Evolutionary conservation across 2,329 filamentous ascomycete genomes (phyloP), one percentile per base, ranked within the genome.

Genomic region (Colletotrichum sp.): DNA sequence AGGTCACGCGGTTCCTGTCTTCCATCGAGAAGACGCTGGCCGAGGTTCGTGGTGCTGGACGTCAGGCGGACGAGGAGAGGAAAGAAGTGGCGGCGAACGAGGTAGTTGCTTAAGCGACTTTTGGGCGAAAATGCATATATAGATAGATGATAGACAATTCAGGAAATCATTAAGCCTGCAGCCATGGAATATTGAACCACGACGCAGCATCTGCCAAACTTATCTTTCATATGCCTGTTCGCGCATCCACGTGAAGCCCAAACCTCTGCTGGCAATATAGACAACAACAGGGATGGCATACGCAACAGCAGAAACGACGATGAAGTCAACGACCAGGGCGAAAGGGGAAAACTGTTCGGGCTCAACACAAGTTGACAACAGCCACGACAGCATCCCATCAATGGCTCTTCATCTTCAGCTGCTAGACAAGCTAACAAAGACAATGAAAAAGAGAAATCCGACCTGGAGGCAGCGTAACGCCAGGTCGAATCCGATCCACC

Each of bases 1-100:
- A 99, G 85, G 95, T 97, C 10, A 93, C 93, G 30, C 90, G 93
- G 75, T 95, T 98, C 81, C 83, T 99, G 79, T 86, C 87, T 25
- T 93, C 96, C 79, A 85, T 98, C 27, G 87, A 86, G 78, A 85
- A 83, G 71, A 86, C 86, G 3, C 79, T 92, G 71, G 84, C 79
- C 3, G 87, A 91, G 78, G 86, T 91, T 12, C 82, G 86, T 18
- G 85, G 83, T 0, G 73, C 56, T 8, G 39, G 60, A 30, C 71
- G 77, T 28, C 78, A 78, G 64, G 76, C 71, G 25, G 81, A 84
- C 30, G 84, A 87, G 78, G 84, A 83, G 65, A 80, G 80, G 74
- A 85, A 79, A 73, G 85, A 86, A 73, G 72, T 74, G 16, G 81
- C 80, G 67, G 85, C 84, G 22, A 87, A 80, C 71, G 81, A 75